These are phyloP conservation scores for Diplocarpon rosae DNA, from an alignment of 2,329 filamentous ascomycete genomes.

Conservation along the genomic window DNA sequence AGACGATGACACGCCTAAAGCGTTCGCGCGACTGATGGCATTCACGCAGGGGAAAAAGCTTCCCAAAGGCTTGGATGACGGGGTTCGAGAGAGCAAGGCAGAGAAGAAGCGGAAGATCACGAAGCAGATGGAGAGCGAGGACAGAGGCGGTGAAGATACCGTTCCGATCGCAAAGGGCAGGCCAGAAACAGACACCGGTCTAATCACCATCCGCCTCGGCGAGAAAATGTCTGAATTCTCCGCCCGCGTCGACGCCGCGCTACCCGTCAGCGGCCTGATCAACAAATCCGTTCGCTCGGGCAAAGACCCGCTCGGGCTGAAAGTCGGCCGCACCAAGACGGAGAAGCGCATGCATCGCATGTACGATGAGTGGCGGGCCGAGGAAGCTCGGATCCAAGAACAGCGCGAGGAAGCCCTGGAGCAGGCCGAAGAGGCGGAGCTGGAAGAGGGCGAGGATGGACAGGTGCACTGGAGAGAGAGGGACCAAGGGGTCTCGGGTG, in stretches of 20 bases:
- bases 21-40: constrained; percentile 78
- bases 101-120: constrained; percentile 19
- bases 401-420: constrained; percentile 22
- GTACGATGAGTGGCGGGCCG: constrained; percentile 65
- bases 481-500: neutral
- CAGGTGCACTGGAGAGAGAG: constrained; percentile 41
- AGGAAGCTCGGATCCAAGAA: constrained; percentile 42
- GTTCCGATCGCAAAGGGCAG: constrained; percentile 13
- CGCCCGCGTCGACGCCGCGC: constrained; percentile 69
- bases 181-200: constrained; percentile 20
- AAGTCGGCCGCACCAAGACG: constrained; percentile 65
- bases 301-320: constrained; percentile 52
- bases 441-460: constrained; percentile 24
- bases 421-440: constrained; percentile 26
- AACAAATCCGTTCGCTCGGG: constrained; percentile 48
- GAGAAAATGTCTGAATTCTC: constrained; percentile 76
- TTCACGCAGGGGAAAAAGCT: constrained; percentile 50
- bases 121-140: constrained; percentile 11
- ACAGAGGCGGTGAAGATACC: constrained; percentile 10
- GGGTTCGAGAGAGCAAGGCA: constrained; percentile 33
- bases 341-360: constrained; percentile 74
- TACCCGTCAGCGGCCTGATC: constrained; percentile 64
- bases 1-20: constrained; percentile 75
- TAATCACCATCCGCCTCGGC: constrained; percentile 62
- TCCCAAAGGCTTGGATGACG: constrained; percentile 60